Conservation (phyloP, 2,329 filamentous ascomycete species). For the Colletotrichum tropicale region DNA sequence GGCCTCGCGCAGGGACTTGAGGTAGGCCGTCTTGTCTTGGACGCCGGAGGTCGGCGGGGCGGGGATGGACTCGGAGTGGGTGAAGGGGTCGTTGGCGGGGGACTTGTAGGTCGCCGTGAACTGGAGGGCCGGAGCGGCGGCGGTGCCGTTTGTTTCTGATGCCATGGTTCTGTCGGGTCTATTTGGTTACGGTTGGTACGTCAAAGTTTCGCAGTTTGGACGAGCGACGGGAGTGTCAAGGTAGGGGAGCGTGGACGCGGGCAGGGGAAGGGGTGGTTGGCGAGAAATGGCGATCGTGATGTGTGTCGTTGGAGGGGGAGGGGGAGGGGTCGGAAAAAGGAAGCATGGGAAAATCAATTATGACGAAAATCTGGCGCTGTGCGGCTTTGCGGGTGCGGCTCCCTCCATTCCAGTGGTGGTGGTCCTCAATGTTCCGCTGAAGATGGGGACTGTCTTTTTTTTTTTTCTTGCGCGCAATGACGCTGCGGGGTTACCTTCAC, state of each 20-base stretch:
- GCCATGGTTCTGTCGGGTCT: neutral
- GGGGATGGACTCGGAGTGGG: constrained; percentile 39
- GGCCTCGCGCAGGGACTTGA: constrained; percentile 62
- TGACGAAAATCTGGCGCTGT: constrained; percentile 1
- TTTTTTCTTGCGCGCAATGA: neutral
- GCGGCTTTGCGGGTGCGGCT: neutral
- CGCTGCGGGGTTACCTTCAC: constrained; percentile 15
- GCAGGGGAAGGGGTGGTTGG: neutral
- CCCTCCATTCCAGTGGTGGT: constrained; percentile 4
- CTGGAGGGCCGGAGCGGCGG: constrained; percentile 1
- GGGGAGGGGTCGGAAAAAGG: neutral
- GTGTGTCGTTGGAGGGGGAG: neutral
- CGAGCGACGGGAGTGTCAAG: neutral
- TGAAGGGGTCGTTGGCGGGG: constrained; percentile 52
- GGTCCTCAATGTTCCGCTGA: constrained; percentile 16
- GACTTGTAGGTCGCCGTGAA: constrained; percentile 62
- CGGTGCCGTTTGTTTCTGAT: neutral
- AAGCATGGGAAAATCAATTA: neutral
- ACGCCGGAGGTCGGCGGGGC: constrained; percentile 38
- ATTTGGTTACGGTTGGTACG: neutral
- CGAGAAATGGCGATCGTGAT: neutral
- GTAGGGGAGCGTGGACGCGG: neutral
- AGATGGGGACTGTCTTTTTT: constrained; percentile 8
- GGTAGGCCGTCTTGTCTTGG: constrained; percentile 61
- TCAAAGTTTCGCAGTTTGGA: neutral